These are phyloP conservation scores for Talaromyces stipitatus DNA, from an alignment of 495 filamentous ascomycete genomes.

Conservation along the genomic window DNA sequence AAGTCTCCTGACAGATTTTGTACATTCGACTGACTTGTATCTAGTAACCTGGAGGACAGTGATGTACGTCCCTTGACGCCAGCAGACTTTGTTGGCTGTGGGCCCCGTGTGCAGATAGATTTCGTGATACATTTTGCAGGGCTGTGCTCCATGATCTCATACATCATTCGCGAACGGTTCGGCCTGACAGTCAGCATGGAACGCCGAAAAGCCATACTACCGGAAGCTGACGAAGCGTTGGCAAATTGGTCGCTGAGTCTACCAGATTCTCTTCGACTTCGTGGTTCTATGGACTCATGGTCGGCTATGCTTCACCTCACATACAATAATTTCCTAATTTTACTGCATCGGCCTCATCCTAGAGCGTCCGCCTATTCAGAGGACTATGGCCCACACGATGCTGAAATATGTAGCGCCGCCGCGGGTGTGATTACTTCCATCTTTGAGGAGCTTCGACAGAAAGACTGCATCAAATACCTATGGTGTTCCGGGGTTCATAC, in stretches of 20 bases:
- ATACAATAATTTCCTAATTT: slow-evolving; percentile 45
- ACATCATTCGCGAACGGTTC: slow-evolving; percentile 36
- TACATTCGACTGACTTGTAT: slow-evolving; percentile 1
- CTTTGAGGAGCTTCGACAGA: slow-evolving; percentile 38
- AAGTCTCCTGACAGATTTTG: neutral
- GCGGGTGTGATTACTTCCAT: slow-evolving; percentile 43
- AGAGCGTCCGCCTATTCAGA: slow-evolving; percentile 36
- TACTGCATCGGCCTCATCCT: slow-evolving; percentile 42
- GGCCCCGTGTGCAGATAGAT: slow-evolving; percentile 30
- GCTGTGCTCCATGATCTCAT: slow-evolving; percentile 39
- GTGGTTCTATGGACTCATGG: slow-evolving; percentile 40
- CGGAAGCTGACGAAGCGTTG: slow-evolving; percentile 37
- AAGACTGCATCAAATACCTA: slow-evolving; percentile 39
- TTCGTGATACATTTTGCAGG: slow-evolving; percentile 40
- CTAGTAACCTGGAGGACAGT: slow-evolving; percentile 40
- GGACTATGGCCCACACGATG: slow-evolving; percentile 37
- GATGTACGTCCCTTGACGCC: slow-evolving; percentile 35
- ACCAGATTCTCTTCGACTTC: slow-evolving; percentile 34
- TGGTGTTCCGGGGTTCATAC: slow-evolving; percentile 42
- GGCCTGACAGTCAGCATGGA: slow-evolving; percentile 30
- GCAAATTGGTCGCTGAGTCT: slow-evolving; percentile 40
- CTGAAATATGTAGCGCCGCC: slow-evolving; percentile 39
- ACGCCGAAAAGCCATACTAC: slow-evolving; percentile 34
- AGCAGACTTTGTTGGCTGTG: slow-evolving; percentile 43
- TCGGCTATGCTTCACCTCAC: slow-evolving; percentile 42